These are phyloP conservation scores for Bidens hawaiensis DNA, from an alignment of 140 eudicot genomes.

Conservation along the genomic window DNA sequence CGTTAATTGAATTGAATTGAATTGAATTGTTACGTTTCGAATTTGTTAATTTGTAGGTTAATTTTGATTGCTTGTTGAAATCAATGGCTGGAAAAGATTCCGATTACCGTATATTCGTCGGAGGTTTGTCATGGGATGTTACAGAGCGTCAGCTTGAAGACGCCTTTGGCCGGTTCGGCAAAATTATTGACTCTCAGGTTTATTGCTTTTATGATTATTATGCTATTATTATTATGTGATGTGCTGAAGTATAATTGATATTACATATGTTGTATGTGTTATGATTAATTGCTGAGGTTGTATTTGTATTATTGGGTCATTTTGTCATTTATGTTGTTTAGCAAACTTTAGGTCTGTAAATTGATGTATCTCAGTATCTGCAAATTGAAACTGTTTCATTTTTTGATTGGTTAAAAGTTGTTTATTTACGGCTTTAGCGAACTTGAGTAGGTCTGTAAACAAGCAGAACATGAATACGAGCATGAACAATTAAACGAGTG, in stretches of 20 bases:
- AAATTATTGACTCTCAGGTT: slow-evolving; percentile 72
- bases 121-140: slow-evolving; percentile 71
- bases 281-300: neutral
- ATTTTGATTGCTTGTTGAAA: slow-evolving; percentile 3
- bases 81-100: slow-evolving; percentile 71
- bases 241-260: neutral
- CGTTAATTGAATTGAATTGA: neutral
- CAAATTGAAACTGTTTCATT: neutral
- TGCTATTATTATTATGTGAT: neutral
- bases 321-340: neutral
- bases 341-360: too few relatives aligned
- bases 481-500: too few relatives aligned
- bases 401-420: too few relatives aligned
- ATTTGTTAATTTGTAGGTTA: neutral
- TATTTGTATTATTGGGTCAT: too few relatives aligned
- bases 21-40: neutral
- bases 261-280: neutral
- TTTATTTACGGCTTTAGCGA: too few relatives aligned
- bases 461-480: too few relatives aligned
- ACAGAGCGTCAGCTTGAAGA: slow-evolving; percentile 74
- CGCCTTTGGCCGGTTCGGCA: slow-evolving; percentile 69
- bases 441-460: too few relatives aligned
- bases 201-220: neutral
- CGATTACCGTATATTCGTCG: slow-evolving; percentile 79
- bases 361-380: neutral